phyloP scores from a whole-genome alignment of 2,329 filamentous ascomycete genomes.

The Botrytis paeoniae region DNA sequence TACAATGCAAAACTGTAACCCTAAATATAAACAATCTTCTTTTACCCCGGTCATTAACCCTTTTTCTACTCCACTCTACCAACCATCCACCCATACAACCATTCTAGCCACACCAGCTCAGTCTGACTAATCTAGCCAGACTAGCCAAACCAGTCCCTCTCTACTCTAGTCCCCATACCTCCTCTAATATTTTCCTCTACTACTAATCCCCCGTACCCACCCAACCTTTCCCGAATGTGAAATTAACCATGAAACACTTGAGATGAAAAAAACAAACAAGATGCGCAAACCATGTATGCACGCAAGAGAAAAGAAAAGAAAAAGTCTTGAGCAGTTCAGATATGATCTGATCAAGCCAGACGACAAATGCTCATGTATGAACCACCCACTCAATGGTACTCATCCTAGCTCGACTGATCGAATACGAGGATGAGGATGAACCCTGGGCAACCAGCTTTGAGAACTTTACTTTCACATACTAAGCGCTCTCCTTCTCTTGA shows the following conservation, averaged over 20 bases:
- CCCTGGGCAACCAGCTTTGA: too few species aligned
- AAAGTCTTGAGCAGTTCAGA: neutral
- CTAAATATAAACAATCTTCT: conserved; percentile 13
- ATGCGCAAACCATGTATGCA: conserved; percentile 8
- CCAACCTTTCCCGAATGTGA: neutral
- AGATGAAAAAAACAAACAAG: neutral
- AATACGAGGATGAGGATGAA: neutral
- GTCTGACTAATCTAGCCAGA: neutral
- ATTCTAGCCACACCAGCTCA: neutral
- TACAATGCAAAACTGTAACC: neutral
- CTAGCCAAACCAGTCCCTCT: neutral
- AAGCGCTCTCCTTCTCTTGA: conserved; percentile 44
- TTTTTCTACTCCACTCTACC: neutral
- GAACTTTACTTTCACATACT: conserved; percentile 34
- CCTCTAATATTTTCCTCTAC: neutral
- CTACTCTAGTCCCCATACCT: neutral
- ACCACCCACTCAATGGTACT: neutral
- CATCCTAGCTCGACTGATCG: neutral
- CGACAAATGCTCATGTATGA: neutral
- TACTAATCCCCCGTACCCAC: neutral
- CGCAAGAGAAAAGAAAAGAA: neutral
- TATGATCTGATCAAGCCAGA: neutral
- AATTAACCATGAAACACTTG: neutral
- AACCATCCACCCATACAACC: neutral
- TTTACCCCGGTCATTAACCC: too few species aligned